Percentiles rank a stretch among this genome's conserved stretches.
phyloP scores from a whole-genome alignment of 2,329 filamentous ascomycete genomes.

The Seiridium cupressi region DNA sequence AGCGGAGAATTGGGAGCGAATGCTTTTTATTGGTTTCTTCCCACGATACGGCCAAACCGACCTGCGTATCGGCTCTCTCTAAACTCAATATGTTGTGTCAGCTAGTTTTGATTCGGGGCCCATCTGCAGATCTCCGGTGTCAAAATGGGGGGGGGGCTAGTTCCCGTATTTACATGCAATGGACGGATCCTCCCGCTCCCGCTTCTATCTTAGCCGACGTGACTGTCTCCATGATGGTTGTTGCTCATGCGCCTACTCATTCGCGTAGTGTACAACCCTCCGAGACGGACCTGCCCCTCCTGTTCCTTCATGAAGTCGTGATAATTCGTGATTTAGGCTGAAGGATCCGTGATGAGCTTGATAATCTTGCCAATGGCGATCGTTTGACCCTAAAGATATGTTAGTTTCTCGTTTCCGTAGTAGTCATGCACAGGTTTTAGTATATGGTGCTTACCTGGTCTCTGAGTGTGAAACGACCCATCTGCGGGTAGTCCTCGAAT shows the following conservation, averaged over 20 bases:
- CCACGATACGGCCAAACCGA: no score
- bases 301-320: neutral
- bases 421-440: conserved; percentile 7
- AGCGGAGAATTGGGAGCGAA: no score
- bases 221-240: neutral
- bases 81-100: no score
- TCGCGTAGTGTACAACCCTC: neutral
- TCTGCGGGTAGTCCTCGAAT: conserved; percentile 94
- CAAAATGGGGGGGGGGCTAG: no score
- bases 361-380: conserved; percentile 99
- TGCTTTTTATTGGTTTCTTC: no score
- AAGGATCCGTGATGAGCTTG: conserved; percentile 63
- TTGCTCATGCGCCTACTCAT: neutral
- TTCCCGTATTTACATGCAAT: no score
- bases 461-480: conserved; percentile 86
- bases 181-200: neutral
- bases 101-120: no score
- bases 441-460: conserved; percentile 64
- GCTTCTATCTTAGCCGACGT: neutral
- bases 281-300: neutral
- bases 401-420: conserved; percentile 23
- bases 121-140: no score
- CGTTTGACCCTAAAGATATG: conserved; percentile 75
- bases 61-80: no score
- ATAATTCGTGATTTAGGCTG: conserved; percentile 17